Conservation (phyloP, 2,329 filamentous ascomycete species). For the Intubia oerlemansii region DNA sequence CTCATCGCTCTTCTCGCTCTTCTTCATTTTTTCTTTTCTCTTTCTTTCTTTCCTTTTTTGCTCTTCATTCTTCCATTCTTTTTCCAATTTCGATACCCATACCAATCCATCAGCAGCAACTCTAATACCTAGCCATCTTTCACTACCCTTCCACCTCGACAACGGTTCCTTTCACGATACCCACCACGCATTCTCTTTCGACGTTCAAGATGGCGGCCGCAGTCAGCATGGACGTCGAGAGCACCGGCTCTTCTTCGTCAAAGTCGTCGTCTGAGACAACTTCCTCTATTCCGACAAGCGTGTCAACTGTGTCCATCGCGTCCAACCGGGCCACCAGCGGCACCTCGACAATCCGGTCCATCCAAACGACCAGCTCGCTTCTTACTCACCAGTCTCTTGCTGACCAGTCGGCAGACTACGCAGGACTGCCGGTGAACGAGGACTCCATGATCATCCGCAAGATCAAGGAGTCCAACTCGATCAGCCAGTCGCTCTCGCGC, state of each 20-base stretch:
- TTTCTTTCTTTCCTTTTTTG: not conserved
- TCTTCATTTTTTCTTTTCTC: not conserved
- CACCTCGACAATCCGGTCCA: not conserved
- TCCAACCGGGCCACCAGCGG: not conserved
- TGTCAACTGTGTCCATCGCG: not conserved
- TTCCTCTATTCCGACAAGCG: too few relatives aligned
- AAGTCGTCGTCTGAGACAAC: not conserved
- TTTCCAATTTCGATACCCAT: not conserved
- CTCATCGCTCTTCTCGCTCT: not conserved
- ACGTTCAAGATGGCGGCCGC: too few relatives aligned
- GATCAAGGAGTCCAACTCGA: too few relatives aligned
- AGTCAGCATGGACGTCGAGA: too few relatives aligned
- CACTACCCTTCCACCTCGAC: not conserved
- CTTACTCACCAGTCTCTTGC: too few relatives aligned
- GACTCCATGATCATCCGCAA: too few relatives aligned
- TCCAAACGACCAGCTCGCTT: too few relatives aligned
- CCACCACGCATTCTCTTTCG: too few relatives aligned
- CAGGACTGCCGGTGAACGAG: too few relatives aligned
- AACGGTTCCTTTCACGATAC: too few relatives aligned
- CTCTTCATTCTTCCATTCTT: not conserved
- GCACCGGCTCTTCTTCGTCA: not conserved
- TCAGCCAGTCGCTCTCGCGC: too few relatives aligned
- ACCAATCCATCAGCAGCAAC: not conserved
- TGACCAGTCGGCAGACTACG: too few relatives aligned
- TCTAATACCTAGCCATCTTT: not conserved